Conservation (phyloP, 148 eudicot species). For the Linanthus parryae region DNA sequence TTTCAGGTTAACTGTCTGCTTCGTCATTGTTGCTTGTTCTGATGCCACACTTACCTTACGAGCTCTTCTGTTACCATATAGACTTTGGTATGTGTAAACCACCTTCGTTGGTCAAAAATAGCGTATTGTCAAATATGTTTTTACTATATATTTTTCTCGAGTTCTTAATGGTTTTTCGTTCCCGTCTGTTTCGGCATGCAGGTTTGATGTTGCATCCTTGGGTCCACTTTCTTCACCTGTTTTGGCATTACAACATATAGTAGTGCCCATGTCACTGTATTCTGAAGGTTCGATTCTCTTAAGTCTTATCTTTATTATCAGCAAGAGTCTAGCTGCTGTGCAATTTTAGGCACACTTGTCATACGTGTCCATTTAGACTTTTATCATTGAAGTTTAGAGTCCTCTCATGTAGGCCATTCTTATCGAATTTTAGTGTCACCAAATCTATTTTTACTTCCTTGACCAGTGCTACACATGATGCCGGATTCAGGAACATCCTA, state of each 20-base stretch:
- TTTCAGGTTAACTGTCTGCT: constrained; percentile 85
- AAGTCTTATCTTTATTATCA: not conserved
- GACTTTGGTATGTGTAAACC: constrained; percentile 57
- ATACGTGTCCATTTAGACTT: too few relatives aligned
- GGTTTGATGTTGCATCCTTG: constrained; percentile 93
- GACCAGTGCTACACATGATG: too few relatives aligned
- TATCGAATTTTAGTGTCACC: too few relatives aligned
- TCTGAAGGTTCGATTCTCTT: constrained; percentile 52
- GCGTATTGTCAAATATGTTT: too few relatives aligned
- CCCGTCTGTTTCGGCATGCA: constrained; percentile 26
- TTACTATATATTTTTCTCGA: too few relatives aligned
- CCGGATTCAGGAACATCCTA: too few relatives aligned
- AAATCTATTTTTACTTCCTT: too few relatives aligned
- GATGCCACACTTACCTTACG: constrained; percentile 90
- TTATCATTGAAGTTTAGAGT: too few relatives aligned
- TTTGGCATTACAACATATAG: constrained; percentile 73
- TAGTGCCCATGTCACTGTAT: constrained; percentile 39
- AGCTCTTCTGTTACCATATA: constrained; percentile 86
- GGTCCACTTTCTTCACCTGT: constrained; percentile 74
- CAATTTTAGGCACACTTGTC: too few relatives aligned
- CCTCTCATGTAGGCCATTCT: too few relatives aligned
- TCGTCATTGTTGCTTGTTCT: constrained; percentile 81
- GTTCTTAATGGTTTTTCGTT: too few relatives aligned
- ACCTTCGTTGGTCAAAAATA: constrained; percentile 1
- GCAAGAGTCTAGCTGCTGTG: not conserved